phyloP scores from a whole-genome alignment of 345 rosid species.

The Pugionium cornutum region DNA sequence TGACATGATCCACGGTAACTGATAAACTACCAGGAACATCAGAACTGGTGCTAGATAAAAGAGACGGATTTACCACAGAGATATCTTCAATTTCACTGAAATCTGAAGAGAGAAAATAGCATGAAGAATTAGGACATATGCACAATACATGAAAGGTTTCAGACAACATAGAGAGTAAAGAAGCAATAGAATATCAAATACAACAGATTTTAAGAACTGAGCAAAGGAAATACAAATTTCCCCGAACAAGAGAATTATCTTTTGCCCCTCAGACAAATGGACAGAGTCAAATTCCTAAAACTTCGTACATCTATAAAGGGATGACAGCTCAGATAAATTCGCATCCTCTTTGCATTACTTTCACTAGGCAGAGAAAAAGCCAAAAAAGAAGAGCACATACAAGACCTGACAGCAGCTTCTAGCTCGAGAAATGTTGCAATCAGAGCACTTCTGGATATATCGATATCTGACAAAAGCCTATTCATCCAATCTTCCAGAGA shows the following conservation, averaged over 20 bases:
- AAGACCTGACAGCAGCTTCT: constrained; percentile 94
- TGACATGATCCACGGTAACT: constrained; percentile 53
- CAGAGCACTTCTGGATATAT: constrained; percentile 76
- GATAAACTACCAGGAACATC: constrained; percentile 56
- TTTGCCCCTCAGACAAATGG: too few relatives aligned
- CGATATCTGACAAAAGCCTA: constrained; percentile 77
- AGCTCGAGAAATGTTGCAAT: constrained; percentile 87
- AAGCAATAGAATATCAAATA: too few relatives aligned
- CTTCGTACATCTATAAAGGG: constrained; percentile 1
- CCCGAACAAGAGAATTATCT: too few relatives aligned
- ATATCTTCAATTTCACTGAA: constrained; percentile 50
- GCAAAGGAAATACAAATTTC: too few relatives aligned
- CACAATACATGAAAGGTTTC: constrained; percentile 13
- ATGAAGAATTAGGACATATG: constrained; percentile 12
- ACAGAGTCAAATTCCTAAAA: constrained; percentile 11
- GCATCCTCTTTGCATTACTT: constrained; percentile 1
- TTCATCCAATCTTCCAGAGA: constrained; percentile 93
- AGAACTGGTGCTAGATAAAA: constrained; percentile 44
- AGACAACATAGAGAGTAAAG: not conserved
- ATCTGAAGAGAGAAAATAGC: constrained; percentile 43
- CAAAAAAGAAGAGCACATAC: constrained; percentile 54
- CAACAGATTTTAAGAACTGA: too few relatives aligned
- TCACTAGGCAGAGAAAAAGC: constrained; percentile 6
- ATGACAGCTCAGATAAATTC: not conserved
- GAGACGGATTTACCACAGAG: constrained; percentile 40